Percentiles rank a stretch among this genome's conserved stretches.
phyloP scores from a whole-genome alignment of 257 asterid species.

The Schizonepeta tenuifolia region DNA sequence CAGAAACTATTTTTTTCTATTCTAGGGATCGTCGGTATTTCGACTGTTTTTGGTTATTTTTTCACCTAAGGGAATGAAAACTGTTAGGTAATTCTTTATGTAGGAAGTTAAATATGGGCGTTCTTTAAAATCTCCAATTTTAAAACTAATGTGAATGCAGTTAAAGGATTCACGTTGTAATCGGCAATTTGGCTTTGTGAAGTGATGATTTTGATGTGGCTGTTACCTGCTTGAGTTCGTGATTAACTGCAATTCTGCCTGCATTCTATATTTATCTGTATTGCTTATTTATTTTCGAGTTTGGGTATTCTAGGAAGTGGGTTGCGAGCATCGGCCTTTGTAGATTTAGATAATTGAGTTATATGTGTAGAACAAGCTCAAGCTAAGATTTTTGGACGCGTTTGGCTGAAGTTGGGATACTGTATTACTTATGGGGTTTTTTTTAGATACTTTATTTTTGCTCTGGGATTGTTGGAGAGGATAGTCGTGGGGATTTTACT shows the following conservation, averaged over 20 bases:
- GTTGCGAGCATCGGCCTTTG: not conserved
- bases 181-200: constrained; percentile 21
- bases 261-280: not conserved
- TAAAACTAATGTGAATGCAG: not conserved
- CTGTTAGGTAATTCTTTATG: not conserved
- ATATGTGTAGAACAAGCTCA: constrained; percentile 1
- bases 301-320: not conserved
- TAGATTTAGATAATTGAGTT: not conserved
- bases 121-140: not conserved
- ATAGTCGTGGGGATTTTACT: not conserved
- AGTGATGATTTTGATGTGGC: constrained; percentile 19
- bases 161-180: constrained; percentile 8
- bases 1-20: not conserved
- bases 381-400: not conserved
- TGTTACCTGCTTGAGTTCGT: constrained; percentile 1
- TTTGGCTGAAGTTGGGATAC: not conserved
- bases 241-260: not conserved
- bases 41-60: not conserved
- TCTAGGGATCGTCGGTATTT: not conserved
- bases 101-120: constrained; percentile 20
- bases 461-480: too few relatives aligned
- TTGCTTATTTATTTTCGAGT: not conserved
- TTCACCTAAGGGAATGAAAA: not conserved
- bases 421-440: not conserved
- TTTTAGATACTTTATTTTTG: not conserved